These are phyloP conservation scores for Microsporum audouinii DNA, from an alignment of 2,329 filamentous ascomycete species.

Conservation along the genomic window DNA sequence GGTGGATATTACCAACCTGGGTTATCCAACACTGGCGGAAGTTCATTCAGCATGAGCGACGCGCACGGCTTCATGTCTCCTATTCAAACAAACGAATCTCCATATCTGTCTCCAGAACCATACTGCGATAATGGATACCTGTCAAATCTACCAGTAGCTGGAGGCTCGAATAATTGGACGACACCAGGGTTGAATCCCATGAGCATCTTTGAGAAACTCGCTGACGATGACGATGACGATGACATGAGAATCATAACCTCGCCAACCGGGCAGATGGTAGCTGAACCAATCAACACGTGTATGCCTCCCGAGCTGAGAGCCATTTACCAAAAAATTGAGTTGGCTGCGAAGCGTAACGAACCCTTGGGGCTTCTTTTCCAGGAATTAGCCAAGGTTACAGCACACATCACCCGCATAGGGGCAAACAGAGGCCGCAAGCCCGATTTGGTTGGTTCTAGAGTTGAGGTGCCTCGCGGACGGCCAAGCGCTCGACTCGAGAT, in stretches of 20 bases:
- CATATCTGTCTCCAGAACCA: background rate
- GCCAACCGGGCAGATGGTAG: background rate
- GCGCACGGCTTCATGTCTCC: background rate
- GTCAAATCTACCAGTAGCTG: background rate
- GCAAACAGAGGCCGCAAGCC: background rate
- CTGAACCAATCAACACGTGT: background rate
- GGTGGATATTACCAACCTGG: background rate
- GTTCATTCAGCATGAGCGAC: background rate
- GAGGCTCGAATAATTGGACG: background rate
- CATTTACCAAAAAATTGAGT: slow-evolving; percentile 24
- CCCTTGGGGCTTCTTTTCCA: slow-evolving; percentile 21
- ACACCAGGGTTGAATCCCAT: background rate
- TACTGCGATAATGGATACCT: background rate
- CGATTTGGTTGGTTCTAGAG: background rate
- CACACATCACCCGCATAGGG: slow-evolving; percentile 7
- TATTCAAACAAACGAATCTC: background rate
- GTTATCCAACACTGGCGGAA: background rate
- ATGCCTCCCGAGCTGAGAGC: slow-evolving; percentile 17
- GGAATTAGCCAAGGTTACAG: slow-evolving; percentile 18
- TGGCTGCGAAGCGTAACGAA: slow-evolving; percentile 21
- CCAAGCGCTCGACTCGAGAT: background rate
- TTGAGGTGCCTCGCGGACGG: background rate
- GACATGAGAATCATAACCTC: background rate
- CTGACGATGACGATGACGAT: background rate
- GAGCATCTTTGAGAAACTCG: background rate